Conservation (phyloP, 2,329 filamentous ascomycete genomes). For the Polytolypa hystricis region DNA sequence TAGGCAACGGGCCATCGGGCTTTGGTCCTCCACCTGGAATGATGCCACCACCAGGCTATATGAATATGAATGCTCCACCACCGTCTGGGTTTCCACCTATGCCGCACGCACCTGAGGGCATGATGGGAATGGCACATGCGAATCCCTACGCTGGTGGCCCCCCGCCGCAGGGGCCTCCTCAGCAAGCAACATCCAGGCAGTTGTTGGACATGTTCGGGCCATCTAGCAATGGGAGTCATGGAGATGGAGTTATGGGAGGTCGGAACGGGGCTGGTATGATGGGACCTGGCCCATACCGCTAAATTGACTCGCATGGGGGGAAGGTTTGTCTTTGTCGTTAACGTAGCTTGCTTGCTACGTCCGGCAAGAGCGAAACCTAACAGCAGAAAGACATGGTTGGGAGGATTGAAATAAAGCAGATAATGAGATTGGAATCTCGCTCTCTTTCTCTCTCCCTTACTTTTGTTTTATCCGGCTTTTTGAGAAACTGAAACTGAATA, state of each 20-base stretch:
- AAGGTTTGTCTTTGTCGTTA: no score
- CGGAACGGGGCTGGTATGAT: slow-evolving; percentile 12
- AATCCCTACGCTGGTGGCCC: slow-evolving; percentile 27
- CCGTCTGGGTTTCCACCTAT: slow-evolving; percentile 28
- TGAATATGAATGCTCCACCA: slow-evolving; percentile 27
- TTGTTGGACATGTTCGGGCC: slow-evolving; percentile 36
- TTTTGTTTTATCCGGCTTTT: no score
- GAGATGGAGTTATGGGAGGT: slow-evolving; percentile 7
- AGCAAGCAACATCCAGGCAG: slow-evolving; percentile 26
- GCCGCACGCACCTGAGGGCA: slow-evolving; percentile 26
- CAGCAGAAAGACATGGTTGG: no score
- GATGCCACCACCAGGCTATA: slow-evolving; percentile 36
- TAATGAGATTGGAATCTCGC: no score
- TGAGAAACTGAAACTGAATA: no score
- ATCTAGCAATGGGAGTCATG: slow-evolving; percentile 18
- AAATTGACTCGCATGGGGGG: no score
- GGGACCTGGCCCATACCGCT: slow-evolving; percentile 14
- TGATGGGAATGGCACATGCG: slow-evolving; percentile 27
- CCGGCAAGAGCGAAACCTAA: no score
- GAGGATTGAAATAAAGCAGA: no score
- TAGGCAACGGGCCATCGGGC: slow-evolving; percentile 17
- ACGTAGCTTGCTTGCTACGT: no score
- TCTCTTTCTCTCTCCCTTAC: no score
- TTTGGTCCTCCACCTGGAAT: slow-evolving; percentile 32
- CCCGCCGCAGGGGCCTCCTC: slow-evolving; percentile 27